phyloP scores from a whole-genome alignment of 495 filamentous ascomycete genomes.

The Aspergillus steynii region DNA sequence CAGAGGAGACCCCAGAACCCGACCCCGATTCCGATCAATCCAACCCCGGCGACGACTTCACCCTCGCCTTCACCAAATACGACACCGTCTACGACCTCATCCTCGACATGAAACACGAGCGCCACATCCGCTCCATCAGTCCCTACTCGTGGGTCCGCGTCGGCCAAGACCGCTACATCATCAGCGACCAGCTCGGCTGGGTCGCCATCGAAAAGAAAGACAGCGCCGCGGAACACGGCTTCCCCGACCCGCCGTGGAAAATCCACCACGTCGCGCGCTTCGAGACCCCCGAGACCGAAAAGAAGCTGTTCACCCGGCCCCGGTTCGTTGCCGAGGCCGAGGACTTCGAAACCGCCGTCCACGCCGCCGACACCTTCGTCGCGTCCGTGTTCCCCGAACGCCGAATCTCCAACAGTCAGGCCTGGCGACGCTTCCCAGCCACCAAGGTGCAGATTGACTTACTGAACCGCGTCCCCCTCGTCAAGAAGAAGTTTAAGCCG shows the following conservation, averaged over 20 bases:
- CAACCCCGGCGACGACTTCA: slow-evolving; percentile 24
- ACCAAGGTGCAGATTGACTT: slow-evolving; percentile 68
- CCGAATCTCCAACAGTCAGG: slow-evolving; percentile 57
- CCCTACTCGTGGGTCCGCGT: slow-evolving; percentile 78
- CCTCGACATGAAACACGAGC: slow-evolving; percentile 73
- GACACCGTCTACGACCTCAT: slow-evolving; percentile 86
- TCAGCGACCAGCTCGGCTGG: slow-evolving; percentile 51
- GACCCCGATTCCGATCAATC: neutral
- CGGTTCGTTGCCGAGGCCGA: slow-evolving; percentile 58
- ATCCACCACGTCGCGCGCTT: slow-evolving; percentile 39
- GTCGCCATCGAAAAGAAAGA: slow-evolving; percentile 59
- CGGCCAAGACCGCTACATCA: slow-evolving; percentile 60
- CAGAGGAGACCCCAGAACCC: slow-evolving; percentile 1
- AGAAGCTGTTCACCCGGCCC: slow-evolving; percentile 57
- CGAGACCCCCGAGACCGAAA: slow-evolving; percentile 24
- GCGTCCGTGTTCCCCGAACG: slow-evolving; percentile 55
- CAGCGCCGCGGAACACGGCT: neutral
- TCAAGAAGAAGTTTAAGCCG: slow-evolving; percentile 50
- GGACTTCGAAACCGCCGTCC: slow-evolving; percentile 70
- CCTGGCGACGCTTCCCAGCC: slow-evolving; percentile 69
- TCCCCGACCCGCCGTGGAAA: slow-evolving; percentile 13
- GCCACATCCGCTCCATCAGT: slow-evolving; percentile 75
- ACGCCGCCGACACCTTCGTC: slow-evolving; percentile 81
- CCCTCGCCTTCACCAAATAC: slow-evolving; percentile 75
- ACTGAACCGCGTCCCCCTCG: slow-evolving; percentile 55